Evolutionary conservation across 805 yeast genomes (phyloP).

Genomic region (Jamesozyma hellenica): DNA sequence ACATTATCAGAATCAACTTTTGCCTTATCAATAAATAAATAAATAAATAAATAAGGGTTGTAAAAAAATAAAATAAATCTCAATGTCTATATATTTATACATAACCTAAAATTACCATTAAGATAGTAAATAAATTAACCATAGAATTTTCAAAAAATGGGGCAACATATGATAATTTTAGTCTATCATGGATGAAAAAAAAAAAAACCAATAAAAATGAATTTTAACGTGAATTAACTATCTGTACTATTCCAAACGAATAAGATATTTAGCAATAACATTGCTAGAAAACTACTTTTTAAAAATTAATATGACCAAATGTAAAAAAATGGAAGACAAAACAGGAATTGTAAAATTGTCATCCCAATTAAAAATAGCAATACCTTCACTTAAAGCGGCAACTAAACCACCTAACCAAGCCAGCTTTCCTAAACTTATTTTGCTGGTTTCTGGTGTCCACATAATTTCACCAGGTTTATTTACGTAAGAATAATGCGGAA

Average conservation of each 20-base stretch:
- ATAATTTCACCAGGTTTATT: constrained; percentile 48
- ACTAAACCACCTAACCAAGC: constrained; percentile 64
- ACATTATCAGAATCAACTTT: no score
- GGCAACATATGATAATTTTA: no score
- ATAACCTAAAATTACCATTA: no score
- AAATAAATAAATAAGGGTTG: no score
- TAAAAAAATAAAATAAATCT: no score
- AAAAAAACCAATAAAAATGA: not conserved
- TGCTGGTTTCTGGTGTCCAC: constrained; percentile 57
- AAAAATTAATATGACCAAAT: constrained; percentile 35
- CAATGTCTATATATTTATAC: no score
- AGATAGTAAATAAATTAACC: no score
- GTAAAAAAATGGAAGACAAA: constrained; percentile 59
- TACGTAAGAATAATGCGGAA: constrained; percentile 50
- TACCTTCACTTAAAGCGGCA: constrained; percentile 80
- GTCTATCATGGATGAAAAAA: not conserved
- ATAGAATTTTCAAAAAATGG: no score
- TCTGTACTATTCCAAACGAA: no score
- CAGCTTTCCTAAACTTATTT: constrained; percentile 41
- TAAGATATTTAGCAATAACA: no score
- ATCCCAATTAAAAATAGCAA: constrained; percentile 67
- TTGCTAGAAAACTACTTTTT: constrained; percentile 7
- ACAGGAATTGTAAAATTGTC: constrained; percentile 94
- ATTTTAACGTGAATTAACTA: no score
- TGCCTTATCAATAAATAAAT: no score